phyloP scores from a whole-genome alignment of 2,329 filamentous ascomycete species.

The Aureobasidium sp. region DNA sequence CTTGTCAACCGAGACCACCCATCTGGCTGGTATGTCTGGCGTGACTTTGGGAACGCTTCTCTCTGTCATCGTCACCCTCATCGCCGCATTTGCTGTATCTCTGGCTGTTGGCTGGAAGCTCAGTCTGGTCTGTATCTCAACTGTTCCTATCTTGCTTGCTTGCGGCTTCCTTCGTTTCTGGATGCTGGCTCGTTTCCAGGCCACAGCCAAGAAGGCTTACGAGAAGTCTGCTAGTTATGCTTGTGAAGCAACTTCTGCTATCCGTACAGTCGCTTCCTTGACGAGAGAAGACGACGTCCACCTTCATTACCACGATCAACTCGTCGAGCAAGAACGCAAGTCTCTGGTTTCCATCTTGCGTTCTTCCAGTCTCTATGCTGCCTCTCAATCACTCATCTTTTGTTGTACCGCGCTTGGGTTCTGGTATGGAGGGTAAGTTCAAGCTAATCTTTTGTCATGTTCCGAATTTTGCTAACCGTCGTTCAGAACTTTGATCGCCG shows the following conservation, averaged over 20 bases:
- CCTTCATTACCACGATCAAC: constrained; percentile 56
- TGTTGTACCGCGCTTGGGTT: constrained; percentile 77
- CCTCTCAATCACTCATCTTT: constrained; percentile 76
- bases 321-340: constrained; percentile 56
- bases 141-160: constrained; percentile 65
- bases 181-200: constrained; percentile 70
- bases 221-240: constrained; percentile 75
- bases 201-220: constrained; percentile 70
- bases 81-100: constrained; percentile 61
- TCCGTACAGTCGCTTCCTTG: constrained; percentile 84
- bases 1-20: constrained; percentile 80
- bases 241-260: constrained; percentile 87
- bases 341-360: constrained; percentile 66
- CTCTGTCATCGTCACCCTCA: constrained; percentile 68
- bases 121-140: constrained; percentile 69
- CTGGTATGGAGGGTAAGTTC: constrained; percentile 56
- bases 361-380: constrained; percentile 71
- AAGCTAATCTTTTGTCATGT: neutral
- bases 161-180: constrained; percentile 87
- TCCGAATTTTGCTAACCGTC: neutral
- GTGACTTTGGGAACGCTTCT: constrained; percentile 79
- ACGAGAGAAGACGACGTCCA: constrained; percentile 80
- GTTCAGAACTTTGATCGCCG: constrained; percentile 48
- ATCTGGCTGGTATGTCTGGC: constrained; percentile 79
- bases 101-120: constrained; percentile 82